Evolutionary conservation across 768 basidiomycete genomes (phyloP), one percentile per base, ranked within the genome.

Genomic region (Mycena vulgaris): DNA sequence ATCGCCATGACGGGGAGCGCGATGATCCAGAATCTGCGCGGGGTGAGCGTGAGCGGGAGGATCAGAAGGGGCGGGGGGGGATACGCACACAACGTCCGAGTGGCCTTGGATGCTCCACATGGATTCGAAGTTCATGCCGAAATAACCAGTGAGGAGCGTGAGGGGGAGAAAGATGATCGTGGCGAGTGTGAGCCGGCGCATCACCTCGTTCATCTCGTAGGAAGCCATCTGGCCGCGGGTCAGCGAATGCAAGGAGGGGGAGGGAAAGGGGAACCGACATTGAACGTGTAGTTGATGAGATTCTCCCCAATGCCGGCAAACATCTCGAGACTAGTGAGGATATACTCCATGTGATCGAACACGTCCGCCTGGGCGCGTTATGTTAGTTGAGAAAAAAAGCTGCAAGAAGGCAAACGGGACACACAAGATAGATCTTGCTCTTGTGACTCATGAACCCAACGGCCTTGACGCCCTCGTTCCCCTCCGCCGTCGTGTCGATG

Each of bases 341-440:
- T 89, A 71, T 91, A 91, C 67, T 93, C 93, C 84, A 92, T 90
- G 75, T 94, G 93, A 77, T 94, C 93, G 70, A 88, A 86, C 13
- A 93, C 91, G 76, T 94, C 93, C 23, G 92, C 91, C 89, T 91
- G 67, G 13, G 27, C 13, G 9, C 53, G 31, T 33, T 27, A n/a
- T 49, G 11, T 69, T n/a, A 63, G 63, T 27, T 27, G 45, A 49
- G 4, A 19, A 9, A 33, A 5, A n/a, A 56, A 28, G 33, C 23
- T 11, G 25, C 8, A 8, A 64, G 23, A n/a, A 30, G 23, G 23
- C n/a, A 23, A 19, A 27, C 16, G 39, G 48, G 47, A 78, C 85
- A 10, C 55, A 90, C 91, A 53, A 92, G 81, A 74, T 93, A 92
- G 14, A 91, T 90, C 75, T 91, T 92, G 13, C 89, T 78, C 76